phyloP scores from a whole-genome alignment of 495 filamentous ascomycete genomes.

The Aspergillus ostianus region DNA sequence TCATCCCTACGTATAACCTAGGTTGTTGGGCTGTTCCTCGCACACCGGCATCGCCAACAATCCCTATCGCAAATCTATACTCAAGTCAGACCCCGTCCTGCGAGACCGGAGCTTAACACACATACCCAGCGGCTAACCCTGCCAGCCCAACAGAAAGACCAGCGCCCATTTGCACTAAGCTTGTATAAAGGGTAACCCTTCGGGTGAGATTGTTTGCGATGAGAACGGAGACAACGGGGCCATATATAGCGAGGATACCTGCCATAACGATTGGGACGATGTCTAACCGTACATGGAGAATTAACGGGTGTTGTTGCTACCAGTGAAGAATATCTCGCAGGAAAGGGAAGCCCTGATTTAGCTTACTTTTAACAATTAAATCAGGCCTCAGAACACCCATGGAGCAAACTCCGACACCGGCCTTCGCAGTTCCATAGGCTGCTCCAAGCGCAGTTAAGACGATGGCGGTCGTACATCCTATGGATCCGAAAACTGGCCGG shows the following conservation, averaged over 20 bases:
- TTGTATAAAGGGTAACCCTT: conserved; percentile 79
- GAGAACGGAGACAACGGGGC: conserved; percentile 95
- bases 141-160: conserved; percentile 94
- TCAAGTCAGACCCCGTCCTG: neutral
- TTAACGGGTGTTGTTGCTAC: neutral
- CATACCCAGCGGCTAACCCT: conserved; percentile 90
- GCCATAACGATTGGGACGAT: conserved; percentile 99
- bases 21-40: conserved; percentile 97
- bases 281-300: conserved; percentile 54
- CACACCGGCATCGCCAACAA: conserved; percentile 98
- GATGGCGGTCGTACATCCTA: conserved; percentile 97
- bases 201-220: conserved; percentile 91
- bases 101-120: too few species aligned
- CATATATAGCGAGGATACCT: conserved; percentile 99
- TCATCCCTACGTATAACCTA: conserved; percentile 98
- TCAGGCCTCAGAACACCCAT: conserved; percentile 98
- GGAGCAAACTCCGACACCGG: conserved; percentile 95
- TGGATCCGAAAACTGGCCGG: conserved; percentile 98
- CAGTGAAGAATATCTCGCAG: too few species aligned
- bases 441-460: conserved; percentile 99
- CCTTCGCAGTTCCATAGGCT: conserved; percentile 98
- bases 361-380: conserved; percentile 98
- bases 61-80: conserved; percentile 88
- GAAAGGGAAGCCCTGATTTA: neutral
- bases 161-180: conserved; percentile 96